Evolutionary conservation across 768 basidiomycete species (phyloP), one percentile per base, ranked within the genome.

Genomic region (Lentinula aciculospora): DNA sequence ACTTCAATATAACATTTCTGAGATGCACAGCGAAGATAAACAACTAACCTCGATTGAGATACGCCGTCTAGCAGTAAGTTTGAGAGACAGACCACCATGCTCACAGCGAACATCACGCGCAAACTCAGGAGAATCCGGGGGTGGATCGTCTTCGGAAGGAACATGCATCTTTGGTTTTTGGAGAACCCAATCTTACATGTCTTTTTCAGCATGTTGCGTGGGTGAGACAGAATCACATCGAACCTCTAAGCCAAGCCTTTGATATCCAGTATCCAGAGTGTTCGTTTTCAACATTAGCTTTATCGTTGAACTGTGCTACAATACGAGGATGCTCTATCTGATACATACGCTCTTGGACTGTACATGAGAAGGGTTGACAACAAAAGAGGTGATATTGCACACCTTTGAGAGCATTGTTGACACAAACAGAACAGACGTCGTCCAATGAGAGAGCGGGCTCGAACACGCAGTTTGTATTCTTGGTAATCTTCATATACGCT

Each of bases 141-240:
- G 71, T 9, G 87, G 88, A 69, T 94, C 92, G 25, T 67, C 70
- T 64, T 81, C 66, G 37, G 72, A 74, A 36, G 69, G 63, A 28
- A 72, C 70, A 66, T 94, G 92, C 88, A 94, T 91, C 69, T 82
- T 89, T 23, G 92, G 92, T 63, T 80, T 86, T 45, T 69, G 64
- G 53, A 82, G 69, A 66, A 75, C 75, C 92, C 92, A 94, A 67
- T 91, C 92, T 94, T 61, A 49, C 25, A 62, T 32, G 31, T 13
- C 21, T 29, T 29, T n/a, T 37, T 57, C 31, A 57, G 46, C 29
- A 46, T 23, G 15, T 28, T 27, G 32, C 23, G 13, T 27, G 13
- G 21, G 21, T 36, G 3, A 25, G 23, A 39, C 7, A 37, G 25
- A 23, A 28, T n/a, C n/a, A 28, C 8, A 45, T 13, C 17, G 15